Evolutionary conservation across 192 early-diverging fungal genomes (phyloP).

Genomic region (Gigaspora rosea): DNA sequence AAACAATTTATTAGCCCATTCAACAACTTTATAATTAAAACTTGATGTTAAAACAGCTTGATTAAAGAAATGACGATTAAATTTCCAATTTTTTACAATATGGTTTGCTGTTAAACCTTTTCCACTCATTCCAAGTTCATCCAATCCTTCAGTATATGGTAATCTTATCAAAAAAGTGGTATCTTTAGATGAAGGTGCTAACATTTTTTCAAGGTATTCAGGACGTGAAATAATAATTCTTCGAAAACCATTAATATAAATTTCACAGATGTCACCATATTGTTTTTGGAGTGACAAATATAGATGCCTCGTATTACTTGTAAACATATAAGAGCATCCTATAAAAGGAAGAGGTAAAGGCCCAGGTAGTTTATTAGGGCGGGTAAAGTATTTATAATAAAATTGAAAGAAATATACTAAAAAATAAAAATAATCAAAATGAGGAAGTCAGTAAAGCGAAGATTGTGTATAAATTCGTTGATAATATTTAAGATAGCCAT

Average conservation of each 20-base stretch:
- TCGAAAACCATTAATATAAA: neutral
- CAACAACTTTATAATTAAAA: neutral
- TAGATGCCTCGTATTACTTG: too few relatives aligned
- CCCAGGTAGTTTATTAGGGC: too few relatives aligned
- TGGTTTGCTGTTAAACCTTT: neutral
- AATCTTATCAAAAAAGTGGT: neutral
- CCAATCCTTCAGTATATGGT: neutral
- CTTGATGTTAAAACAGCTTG: conserved; percentile 6
- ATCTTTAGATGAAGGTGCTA: conserved; percentile 7
- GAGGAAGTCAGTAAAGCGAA: too few relatives aligned
- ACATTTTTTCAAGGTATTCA: conserved; percentile 11
- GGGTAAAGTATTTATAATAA: too few relatives aligned
- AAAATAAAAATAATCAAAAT: too few relatives aligned
- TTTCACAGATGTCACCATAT: conserved; percentile 24
- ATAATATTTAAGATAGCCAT: too few relatives aligned
- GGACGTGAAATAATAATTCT: neutral
- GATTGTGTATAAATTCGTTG: too few relatives aligned
- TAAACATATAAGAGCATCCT: too few relatives aligned
- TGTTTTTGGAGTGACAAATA: neutral
- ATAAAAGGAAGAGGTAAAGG: too few relatives aligned
- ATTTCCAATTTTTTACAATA: neutral
- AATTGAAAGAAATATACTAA: too few relatives aligned
- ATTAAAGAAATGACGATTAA: conserved; percentile 4
- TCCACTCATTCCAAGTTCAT: neutral
- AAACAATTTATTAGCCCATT: neutral